phyloP scores from a whole-genome alignment of 345 rosid species.

The Stellera chamaejasme region DNA sequence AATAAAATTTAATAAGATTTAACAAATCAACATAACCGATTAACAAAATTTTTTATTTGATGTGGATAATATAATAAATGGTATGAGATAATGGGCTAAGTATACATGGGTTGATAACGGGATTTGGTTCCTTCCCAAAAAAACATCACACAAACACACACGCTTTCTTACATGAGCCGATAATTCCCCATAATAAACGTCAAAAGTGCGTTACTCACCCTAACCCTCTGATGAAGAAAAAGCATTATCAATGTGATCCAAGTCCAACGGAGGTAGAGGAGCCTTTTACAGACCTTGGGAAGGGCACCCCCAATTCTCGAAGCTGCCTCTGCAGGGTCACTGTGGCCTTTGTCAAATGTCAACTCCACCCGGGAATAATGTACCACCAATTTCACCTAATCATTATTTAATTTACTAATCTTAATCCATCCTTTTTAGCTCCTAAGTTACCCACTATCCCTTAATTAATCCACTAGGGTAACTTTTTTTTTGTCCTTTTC shows the following conservation, averaged over 20 bases:
- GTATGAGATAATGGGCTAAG: no score
- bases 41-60: no score
- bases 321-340: neutral
- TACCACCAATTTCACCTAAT: conserved; percentile 7
- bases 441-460: neutral
- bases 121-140: conserved; percentile 25
- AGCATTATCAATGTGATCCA: no score
- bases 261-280: neutral
- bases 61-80: no score
- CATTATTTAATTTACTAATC: conserved; percentile 3
- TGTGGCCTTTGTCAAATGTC: conserved; percentile 18
- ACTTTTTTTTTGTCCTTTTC: no score
- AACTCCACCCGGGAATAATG: conserved; percentile 16
- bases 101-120: no score
- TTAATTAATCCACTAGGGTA: conserved; percentile 3
- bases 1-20: no score
- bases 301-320: neutral
- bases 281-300: neutral
- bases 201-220: neutral
- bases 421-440: no score
- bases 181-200: no score
- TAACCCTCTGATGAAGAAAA: neutral
- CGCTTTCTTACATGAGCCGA: no score
- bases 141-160: conserved; percentile 2
- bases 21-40: no score